Evolutionary conservation across 2,329 filamentous ascomycete species (phyloP).

Genomic region (Claviceps lovelessii): DNA sequence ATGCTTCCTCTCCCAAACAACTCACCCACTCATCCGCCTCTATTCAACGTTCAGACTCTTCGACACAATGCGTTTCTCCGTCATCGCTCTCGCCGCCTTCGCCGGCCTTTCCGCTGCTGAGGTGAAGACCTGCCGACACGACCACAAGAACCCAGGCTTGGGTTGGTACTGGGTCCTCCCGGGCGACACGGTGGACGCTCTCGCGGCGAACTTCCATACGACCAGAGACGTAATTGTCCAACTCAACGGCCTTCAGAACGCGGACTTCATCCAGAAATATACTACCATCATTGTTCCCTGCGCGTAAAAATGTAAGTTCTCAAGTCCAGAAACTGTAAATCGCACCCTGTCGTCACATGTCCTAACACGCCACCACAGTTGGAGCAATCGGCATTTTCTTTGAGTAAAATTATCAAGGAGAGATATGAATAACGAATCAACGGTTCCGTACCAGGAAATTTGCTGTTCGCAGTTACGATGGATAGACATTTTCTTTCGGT

Average conservation of each 20-base stretch:
- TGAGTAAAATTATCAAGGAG: too few species aligned
- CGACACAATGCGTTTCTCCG: neutral
- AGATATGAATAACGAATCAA: too few species aligned
- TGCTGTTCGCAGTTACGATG: too few species aligned
- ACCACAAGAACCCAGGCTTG: neutral
- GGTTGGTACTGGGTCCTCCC: neutral
- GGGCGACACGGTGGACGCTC: neutral
- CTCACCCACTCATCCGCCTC: neutral
- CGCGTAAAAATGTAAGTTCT: neutral
- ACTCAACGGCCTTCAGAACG: accelerated
- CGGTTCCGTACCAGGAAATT: too few species aligned
- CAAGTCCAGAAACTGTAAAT: too few species aligned
- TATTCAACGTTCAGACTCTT: too few species aligned
- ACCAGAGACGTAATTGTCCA: neutral
- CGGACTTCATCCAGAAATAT: neutral
- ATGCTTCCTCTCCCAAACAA: neutral
- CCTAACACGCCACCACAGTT: too few species aligned
- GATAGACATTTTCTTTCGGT: too few species aligned
- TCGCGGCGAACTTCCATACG: neutral
- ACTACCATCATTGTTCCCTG: neutral
- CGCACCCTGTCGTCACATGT: too few species aligned
- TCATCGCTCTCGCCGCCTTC: neutral
- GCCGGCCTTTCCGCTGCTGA: neutral
- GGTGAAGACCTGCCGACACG: neutral
- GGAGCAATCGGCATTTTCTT: too few species aligned